Evolutionary conservation across 495 filamentous ascomycete genomes (phyloP).

Genomic region (Choiromyces venosus): DNA sequence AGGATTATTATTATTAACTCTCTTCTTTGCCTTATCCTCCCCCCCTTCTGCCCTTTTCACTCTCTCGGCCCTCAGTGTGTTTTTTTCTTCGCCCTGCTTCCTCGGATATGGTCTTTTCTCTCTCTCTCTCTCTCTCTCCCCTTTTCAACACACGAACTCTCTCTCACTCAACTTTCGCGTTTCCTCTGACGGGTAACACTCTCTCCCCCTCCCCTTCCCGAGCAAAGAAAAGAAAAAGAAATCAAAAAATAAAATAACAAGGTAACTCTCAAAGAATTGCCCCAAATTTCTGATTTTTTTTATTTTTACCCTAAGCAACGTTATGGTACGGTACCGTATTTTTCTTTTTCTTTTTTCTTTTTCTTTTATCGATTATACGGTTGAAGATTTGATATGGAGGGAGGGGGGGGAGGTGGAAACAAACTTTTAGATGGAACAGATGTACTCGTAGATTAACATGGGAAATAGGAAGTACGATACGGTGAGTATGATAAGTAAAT

Average conservation of each 20-base stretch:
- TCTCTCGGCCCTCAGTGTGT: background rate
- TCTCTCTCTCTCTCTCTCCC: background rate
- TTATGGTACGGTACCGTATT: background rate
- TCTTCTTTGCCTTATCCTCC: background rate
- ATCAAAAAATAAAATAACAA: background rate
- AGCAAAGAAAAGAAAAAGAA: background rate
- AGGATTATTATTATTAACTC: background rate
- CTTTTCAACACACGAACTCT: background rate
- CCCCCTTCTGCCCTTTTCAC: background rate
- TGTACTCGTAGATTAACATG: background rate
- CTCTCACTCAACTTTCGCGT: no score
- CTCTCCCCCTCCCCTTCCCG: background rate
- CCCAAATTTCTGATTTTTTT: background rate
- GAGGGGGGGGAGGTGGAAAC: background rate
- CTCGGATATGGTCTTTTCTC: background rate
- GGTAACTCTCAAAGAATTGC: conserved; percentile 2
- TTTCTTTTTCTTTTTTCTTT: background rate
- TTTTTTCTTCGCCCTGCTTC: background rate
- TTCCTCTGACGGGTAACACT: no score
- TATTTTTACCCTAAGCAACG: background rate
- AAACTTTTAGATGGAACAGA: background rate
- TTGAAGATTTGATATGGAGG: background rate
- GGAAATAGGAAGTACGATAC: background rate
- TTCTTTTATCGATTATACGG: background rate
- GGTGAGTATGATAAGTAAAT: background rate